Evolutionary conservation across 2,329 filamentous ascomycete genomes (phyloP), one percentile per base, ranked within the genome.

Genomic region (Colletotrichum lindemuthianum): DNA sequence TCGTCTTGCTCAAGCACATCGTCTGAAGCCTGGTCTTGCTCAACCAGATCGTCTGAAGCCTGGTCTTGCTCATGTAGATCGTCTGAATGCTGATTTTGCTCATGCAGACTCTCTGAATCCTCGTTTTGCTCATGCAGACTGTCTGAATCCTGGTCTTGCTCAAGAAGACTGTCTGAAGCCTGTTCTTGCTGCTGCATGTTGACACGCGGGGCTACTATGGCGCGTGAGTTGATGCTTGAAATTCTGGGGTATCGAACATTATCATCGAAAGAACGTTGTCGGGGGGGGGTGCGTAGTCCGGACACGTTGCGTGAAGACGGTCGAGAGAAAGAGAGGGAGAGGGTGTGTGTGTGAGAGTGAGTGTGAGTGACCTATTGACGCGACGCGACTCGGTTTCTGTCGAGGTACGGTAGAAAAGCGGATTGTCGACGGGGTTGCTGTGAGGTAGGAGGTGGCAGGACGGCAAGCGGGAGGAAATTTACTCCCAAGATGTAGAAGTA

Each of bases 131-230:
- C 36, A 4, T 49, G 54, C 33, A 24, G 24, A 5, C 4, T 5
- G 4, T 24, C 24, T 24, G 24, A 24, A 24, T 5, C 24, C 24
- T 24, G 3, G 24, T 5, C 4, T 24, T 24, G 24, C 24, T 24
- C 24, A 24, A 3, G 24, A 3, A 43, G 54, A 7, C 4, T 5
- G 24, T 24, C 24, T 24, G 24, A 24, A 24, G 4, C 24, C 24
- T 60, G 61, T 12, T 41, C 40, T 39, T 66, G 63, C 8, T 41
- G 63, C 43, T 59, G 59, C 44, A 60, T 65, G 34, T 41, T 36
- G 15, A 40, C 48, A 34, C 51, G 51, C 43, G 60, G 53, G 48
- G 47, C 54, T 41, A 48, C 45, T 40, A 65, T 59, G 37, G 63
- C 49, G 53, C 54, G 59, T 37, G 41, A 57, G 63, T 63, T 59